Evolutionary conservation across 2,329 filamentous ascomycete species (phyloP).

Genomic region (Bipolaris sorokiniana): DNA sequence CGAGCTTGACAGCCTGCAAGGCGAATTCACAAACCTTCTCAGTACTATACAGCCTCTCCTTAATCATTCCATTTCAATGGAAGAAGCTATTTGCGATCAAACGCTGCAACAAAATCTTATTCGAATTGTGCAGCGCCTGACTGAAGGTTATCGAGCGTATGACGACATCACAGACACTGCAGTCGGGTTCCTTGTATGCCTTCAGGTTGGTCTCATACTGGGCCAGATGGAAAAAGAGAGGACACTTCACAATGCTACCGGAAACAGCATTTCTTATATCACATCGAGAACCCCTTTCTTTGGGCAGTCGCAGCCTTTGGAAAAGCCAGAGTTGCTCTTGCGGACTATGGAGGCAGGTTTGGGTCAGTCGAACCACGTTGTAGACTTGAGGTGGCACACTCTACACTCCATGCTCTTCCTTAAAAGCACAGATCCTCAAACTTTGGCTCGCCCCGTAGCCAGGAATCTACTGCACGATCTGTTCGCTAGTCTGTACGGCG

Average conservation of each 20-base stretch:
- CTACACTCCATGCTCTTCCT: slow-evolving; percentile 36
- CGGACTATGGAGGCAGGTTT: slow-evolving; percentile 29
- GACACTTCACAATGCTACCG: slow-evolving; percentile 17
- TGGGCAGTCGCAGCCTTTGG: slow-evolving; percentile 22
- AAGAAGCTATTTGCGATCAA: slow-evolving; percentile 39
- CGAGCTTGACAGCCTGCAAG: slow-evolving; percentile 74
- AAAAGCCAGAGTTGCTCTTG: slow-evolving; percentile 26
- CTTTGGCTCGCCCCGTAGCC: slow-evolving; percentile 15
- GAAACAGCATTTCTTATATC: slow-evolving; percentile 34
- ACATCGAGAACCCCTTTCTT: slow-evolving; percentile 43
- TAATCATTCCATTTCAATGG: slow-evolving; percentile 27
- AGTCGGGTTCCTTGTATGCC: slow-evolving; percentile 77
- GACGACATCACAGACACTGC: slow-evolving; percentile 83
- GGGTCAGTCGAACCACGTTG: slow-evolving; percentile 23
- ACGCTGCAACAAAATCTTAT: slow-evolving; percentile 63
- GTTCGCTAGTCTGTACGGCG: slow-evolving; percentile 74
- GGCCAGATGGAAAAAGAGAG: slow-evolving; percentile 30
- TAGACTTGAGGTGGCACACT: slow-evolving; percentile 48
- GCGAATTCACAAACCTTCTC: slow-evolving; percentile 80
- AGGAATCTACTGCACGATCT: slow-evolving; percentile 64
- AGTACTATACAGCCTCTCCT: slow-evolving; percentile 42
- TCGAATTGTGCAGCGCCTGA: slow-evolving; percentile 73
- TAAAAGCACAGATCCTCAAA: slow-evolving; percentile 31
- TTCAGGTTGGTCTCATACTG: slow-evolving; percentile 76
- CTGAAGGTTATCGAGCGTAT: slow-evolving; percentile 74